phyloP scores from a whole-genome alignment of 179 eudicot species.

The Amaranthus tricolor region DNA sequence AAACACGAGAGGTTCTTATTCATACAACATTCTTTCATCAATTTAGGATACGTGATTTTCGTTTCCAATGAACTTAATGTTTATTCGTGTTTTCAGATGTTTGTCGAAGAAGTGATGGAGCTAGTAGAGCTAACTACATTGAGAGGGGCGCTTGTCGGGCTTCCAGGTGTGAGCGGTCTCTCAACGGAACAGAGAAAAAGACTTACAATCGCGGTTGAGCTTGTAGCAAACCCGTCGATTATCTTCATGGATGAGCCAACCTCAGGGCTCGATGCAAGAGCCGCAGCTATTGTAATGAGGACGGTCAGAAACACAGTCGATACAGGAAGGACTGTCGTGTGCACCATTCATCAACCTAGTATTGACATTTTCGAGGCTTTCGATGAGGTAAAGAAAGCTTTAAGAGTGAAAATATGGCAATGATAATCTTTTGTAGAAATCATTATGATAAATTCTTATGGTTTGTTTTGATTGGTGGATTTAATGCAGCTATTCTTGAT shows the following conservation, averaged over 20 bases:
- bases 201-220: conserved; percentile 78
- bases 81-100: conserved; percentile 35
- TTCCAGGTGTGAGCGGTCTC: conserved; percentile 74
- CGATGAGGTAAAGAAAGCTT: conserved; percentile 49
- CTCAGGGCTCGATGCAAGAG: conserved; percentile 82
- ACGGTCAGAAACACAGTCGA: conserved; percentile 77
- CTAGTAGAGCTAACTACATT: conserved; percentile 61
- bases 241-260: conserved; percentile 92
- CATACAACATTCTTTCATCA: background rate
- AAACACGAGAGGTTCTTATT: conserved; percentile 51
- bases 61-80: background rate
- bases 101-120: conserved; percentile 84
- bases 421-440: background rate
- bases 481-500: conserved; percentile 56
- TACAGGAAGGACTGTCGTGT: conserved; percentile 81
- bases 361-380: conserved; percentile 85
- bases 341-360: conserved; percentile 88
- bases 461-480: background rate
- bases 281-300: conserved; percentile 90
- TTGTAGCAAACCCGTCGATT: conserved; percentile 85
- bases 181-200: conserved; percentile 82
- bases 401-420: too few relatives aligned
- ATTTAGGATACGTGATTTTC: background rate
- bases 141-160: conserved; percentile 62
- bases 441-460: background rate